Percentiles rank a stretch among this genome's conserved stretches.
Evolutionary conservation across 2,329 filamentous ascomycete species (phyloP).

Genomic region (Claviceps arundinis): DNA sequence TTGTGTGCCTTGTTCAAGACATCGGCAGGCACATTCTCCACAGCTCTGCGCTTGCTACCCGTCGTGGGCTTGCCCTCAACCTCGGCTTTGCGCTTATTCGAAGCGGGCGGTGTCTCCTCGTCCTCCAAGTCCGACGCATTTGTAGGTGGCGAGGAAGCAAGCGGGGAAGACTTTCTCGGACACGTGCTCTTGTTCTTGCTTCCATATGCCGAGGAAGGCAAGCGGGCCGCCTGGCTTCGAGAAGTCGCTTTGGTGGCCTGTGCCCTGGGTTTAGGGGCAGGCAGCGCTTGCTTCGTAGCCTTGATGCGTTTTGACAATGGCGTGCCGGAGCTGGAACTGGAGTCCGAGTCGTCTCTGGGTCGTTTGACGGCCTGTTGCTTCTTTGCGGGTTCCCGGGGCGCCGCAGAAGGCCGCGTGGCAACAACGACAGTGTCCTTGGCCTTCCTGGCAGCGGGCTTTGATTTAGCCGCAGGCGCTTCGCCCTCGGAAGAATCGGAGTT

Average conservation of each 20-base stretch:
- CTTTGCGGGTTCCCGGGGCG: conserved; percentile 19
- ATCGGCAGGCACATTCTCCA: conserved; percentile 22
- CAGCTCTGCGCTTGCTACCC: conserved; percentile 17
- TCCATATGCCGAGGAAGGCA: conserved; percentile 23
- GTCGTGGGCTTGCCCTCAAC: conserved; percentile 11
- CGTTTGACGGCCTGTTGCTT: conserved; percentile 32
- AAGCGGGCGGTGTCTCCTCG: conserved; percentile 13
- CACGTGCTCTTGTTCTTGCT: conserved; percentile 40
- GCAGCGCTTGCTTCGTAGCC: conserved; percentile 30
- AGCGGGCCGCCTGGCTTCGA: conserved; percentile 22
- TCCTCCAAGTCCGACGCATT: conserved; percentile 50
- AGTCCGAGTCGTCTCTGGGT: conserved; percentile 36
- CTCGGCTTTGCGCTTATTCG: conserved; percentile 32
- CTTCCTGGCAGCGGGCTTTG: conserved; percentile 17
- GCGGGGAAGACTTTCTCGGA: conserved; percentile 48
- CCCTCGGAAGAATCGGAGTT: conserved; percentile 44
- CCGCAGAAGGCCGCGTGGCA: conserved; percentile 18
- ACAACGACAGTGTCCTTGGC: conserved; percentile 20
- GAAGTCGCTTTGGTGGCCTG: conserved; percentile 36
- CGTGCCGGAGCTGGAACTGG: conserved; percentile 46
- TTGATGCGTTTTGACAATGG: conserved; percentile 46
- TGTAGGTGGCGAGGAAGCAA: conserved; percentile 52
- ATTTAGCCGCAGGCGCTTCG: conserved; percentile 21
- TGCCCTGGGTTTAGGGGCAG: conserved; percentile 24
- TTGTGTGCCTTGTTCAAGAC: conserved; percentile 38